Evolutionary conservation across 176 grass and related monocot species (phyloP), one percentile per base, ranked within the genome.

Genomic region (Guadua angustifolia): DNA sequence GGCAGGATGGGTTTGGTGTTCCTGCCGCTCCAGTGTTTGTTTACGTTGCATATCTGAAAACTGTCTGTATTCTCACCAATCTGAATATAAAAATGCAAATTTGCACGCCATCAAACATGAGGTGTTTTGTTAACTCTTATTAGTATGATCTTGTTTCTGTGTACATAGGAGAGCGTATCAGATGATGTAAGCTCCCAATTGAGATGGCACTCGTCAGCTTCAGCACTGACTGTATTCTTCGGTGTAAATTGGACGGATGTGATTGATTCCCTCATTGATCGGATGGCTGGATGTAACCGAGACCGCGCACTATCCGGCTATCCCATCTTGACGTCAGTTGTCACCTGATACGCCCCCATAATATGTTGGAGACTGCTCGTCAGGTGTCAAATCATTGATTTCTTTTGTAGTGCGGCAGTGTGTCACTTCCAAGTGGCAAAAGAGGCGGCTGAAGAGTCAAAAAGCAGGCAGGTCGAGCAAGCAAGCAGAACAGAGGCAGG

Each of bases 61-160:
- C 25, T 43, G 9, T 74, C 57, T 86, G 58, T 68, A 73, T 39
- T 74, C 52, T 35, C 24, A 43, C 12, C 79, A 50, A 67, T 90
- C 73, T 90, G 67, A 86, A 83, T 90, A 79, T 90, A 86, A 50
- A 68, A 75, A 87, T 46, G 67, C 56, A 72, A 73, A 66, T 82
- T 78, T 25, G 43, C 46, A 71, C 9, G 19, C 32, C 10, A 60
- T 68, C 69, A 60, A 26, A 26, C 13, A 15, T 47, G 16, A 22
- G 29, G 22, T 74, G 25, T 79, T 82, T n/a, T 66, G 15, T 46
- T 3, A 2, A 16, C 2, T 42, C 26, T n/a, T 44, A 3, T 5
- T 61, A 45, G 44, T 45, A 15, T 38, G 63, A 1, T 38, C 33
- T 4, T 66, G 7, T 44, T 5, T 52, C 29, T 52, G 18, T 36